Base-by-base conservation (phyloP, 768 basidiomycete genomes). In the Collybiopsis confluens region DNA sequence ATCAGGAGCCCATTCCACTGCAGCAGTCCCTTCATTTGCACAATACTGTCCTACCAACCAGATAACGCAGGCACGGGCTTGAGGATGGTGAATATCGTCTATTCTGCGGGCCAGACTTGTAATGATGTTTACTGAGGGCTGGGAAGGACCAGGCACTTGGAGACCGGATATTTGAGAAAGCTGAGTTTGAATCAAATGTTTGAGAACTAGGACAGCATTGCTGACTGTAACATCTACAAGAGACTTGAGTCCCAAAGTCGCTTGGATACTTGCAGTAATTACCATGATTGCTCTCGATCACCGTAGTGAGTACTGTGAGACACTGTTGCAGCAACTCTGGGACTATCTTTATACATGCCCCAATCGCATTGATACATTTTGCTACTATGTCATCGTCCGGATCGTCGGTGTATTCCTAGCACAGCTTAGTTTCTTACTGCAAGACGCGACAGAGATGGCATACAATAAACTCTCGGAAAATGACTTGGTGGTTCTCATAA, bases 11-110 rank as follows among this genome's bases (percentile, higher is more conserved):
- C 90, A 95, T 27, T 78, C 75, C 4, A 74, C 83, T 7, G 93
- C 68, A 15, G 84, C 85, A 47, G 82, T 79, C 2, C 80, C 70
- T 16, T 65, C 62, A 5, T 68, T 66, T 13, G 76, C 76, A 16
- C 88, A 81, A 64, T 92, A 92, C 65, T 97, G 92, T 0, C 96
- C 95, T 0, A 93, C 92, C 0, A 98, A 80, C 93, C 96, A 97
- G 23, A 92, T 71, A 1, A 98, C 84, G 59, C 90, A 93, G 0
- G 95, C 92, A 27, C 91, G 74, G 1, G 95, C 93, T 61, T 84
- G 80, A 1, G 85, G 74, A 60, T 94, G 90, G 6, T 73, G 79
- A 47, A 98, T 90, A 48, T 84, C 85, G 45, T 92, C 90, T 43
- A 96, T 79, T 28, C 81, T 79, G 45, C 80, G 76, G 0, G 92